Percentiles rank a stretch among this genome's conserved stretches.
phyloP scores from a whole-genome alignment of 108 stramenopile species.

The Skeletonema marinoi region DNA sequence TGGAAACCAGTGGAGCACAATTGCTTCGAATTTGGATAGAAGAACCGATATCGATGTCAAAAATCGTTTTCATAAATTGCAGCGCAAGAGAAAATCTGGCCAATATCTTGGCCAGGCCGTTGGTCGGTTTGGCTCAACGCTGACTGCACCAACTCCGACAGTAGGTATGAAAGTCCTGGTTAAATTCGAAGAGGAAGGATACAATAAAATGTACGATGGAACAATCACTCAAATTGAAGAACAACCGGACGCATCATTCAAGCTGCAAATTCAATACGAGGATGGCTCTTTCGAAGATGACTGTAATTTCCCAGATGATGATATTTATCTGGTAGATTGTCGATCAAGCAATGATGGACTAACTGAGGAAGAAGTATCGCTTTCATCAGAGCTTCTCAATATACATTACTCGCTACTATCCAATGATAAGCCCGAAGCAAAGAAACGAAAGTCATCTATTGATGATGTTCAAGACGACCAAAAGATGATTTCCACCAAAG shows the following conservation, averaged over 20 bases:
- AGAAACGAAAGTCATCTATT: not conserved
- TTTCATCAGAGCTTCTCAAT: not conserved
- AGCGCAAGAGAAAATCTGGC: not conserved
- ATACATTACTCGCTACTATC: not conserved
- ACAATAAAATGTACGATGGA: not conserved
- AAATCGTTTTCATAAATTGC: slow-evolving; percentile 12
- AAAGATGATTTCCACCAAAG: not conserved
- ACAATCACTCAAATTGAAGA: not conserved
- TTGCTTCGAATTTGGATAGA: slow-evolving; percentile 39
- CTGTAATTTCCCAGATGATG: not conserved
- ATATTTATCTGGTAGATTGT: not conserved
- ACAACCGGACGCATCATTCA: not conserved
- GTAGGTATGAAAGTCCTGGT: not conserved
- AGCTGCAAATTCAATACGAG: not conserved
- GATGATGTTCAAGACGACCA: not conserved
- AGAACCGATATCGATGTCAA: slow-evolving; percentile 23
- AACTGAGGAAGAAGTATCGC: not conserved
- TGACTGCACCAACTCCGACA: not conserved
- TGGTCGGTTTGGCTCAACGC: too few relatives aligned
- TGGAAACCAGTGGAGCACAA: slow-evolving; percentile 73
- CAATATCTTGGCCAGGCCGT: too few relatives aligned
- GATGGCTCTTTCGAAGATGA: not conserved
- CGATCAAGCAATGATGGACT: not conserved
- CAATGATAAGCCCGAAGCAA: not conserved
- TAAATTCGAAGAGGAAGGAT: not conserved